Base-by-base conservation (phyloP, 768 basidiomycete genomes). In the Russula olivacea region DNA sequence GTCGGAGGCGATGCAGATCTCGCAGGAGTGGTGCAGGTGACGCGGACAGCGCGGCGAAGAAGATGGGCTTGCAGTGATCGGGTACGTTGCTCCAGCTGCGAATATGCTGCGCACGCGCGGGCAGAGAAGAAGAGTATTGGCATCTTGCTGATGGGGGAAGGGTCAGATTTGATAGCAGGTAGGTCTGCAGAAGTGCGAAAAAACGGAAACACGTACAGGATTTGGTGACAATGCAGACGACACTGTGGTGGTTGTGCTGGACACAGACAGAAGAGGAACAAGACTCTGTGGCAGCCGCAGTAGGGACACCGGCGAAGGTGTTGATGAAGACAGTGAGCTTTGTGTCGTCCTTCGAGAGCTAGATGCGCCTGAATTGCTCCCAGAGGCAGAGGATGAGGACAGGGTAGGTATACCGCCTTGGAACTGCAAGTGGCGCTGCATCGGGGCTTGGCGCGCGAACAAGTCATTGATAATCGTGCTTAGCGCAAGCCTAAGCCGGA, bases 391-490 rank as follows among this genome's bases (percentile, higher is more conserved):
- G 38, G 38, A 71, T 4, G 53, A 40, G 25, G 54, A 48, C 15
- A 3, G 17, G 23, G 45, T 61, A 62, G 55, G 66, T 49, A 48
- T 58, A 69, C 69, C 55, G 28, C 62, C 57, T n/a, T 64, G 50
- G 30, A 58, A 49, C 9, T 63, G 52, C 15, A 61, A 58, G 36
- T 59, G 61, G 17, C 63, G 74, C 4, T 73, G 70, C 14, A 74
- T 61, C 1, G 85, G 85, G 0, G 83, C 78, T 69, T 87, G 84
- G 25, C 89, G 81, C 28, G 88, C 85, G 70, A 92, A 92, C 8
- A 93, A 74, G 68, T 92, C 90, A 66, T 92, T 92, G 72, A 92
- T 80, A 59, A 93, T 83, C 0, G 88, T 87, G 2, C 84, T 83
- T 40, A 93, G 76, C 1, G 87, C 86, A 6, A 93, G 79, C 32